Evolutionary conservation across 2,329 filamentous ascomycete species (phyloP).

Genomic region (Colletotrichum incanum): DNA sequence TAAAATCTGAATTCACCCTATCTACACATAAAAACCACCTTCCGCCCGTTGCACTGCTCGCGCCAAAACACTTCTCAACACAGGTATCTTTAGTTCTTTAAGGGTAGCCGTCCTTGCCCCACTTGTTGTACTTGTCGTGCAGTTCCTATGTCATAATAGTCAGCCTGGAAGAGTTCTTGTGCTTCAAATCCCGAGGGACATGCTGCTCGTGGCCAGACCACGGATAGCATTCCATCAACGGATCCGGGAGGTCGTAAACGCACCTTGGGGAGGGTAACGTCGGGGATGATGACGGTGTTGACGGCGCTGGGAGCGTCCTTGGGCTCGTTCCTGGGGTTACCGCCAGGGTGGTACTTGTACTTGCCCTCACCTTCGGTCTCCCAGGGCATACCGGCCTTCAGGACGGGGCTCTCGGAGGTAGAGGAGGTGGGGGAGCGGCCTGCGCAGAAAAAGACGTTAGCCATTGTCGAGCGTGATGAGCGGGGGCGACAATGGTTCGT

Average conservation of each 20-base stretch:
- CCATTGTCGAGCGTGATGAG: slow-evolving; percentile 44
- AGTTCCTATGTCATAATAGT: slow-evolving; percentile 73
- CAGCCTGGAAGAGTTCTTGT: slow-evolving; percentile 25
- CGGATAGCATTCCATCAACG: not conserved
- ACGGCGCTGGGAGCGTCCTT: slow-evolving; percentile 95
- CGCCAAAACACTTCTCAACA: slow-evolving; percentile 20
- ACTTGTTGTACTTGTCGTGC: slow-evolving; percentile 99
- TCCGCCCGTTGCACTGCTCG: slow-evolving; percentile 28
- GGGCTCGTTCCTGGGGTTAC: slow-evolving; percentile 81
- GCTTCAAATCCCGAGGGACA: not conserved
- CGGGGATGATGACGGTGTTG: slow-evolving; percentile 94
- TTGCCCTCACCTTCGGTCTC: slow-evolving; percentile 76
- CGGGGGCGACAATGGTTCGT: not conserved
- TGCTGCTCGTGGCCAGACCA: not conserved
- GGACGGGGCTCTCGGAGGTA: slow-evolving; percentile 85
- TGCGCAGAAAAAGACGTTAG: slow-evolving; percentile 51
- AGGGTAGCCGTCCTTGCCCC: slow-evolving; percentile 94
- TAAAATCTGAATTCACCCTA: slow-evolving; percentile 40
- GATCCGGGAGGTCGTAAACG: slow-evolving; percentile 45
- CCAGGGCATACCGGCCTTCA: slow-evolving; percentile 91
- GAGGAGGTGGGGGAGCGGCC: slow-evolving; percentile 88
- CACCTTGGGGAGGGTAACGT: slow-evolving; percentile 93
- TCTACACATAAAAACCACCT: slow-evolving; percentile 43
- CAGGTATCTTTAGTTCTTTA: slow-evolving; percentile 55
- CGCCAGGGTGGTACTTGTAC: slow-evolving; percentile 87